Evolutionary conservation across 2,329 filamentous ascomycete species (phyloP).

Genomic region (Scedosporium minutisporum): DNA sequence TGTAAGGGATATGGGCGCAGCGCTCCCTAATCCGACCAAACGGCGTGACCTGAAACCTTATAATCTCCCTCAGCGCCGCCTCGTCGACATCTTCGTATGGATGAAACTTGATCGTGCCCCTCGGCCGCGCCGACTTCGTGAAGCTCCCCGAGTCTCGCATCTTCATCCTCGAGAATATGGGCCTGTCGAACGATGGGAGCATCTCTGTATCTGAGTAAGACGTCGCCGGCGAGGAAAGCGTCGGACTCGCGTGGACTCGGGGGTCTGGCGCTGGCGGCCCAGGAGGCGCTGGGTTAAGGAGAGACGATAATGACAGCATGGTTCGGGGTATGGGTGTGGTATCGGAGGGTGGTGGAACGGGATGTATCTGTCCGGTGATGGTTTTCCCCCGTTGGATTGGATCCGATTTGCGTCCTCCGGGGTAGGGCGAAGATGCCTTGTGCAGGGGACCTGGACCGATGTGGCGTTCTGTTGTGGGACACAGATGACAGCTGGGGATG

Average conservation of each 20-base stretch:
- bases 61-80: slow-evolving; percentile 46
- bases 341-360: neutral
- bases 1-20: slow-evolving; percentile 79
- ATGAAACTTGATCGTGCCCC: slow-evolving; percentile 61
- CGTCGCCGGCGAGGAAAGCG: slow-evolving; percentile 23
- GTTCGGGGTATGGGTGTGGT: slow-evolving; percentile 12
- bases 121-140: slow-evolving; percentile 44
- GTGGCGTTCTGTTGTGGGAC: neutral
- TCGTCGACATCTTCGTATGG: slow-evolving; percentile 61
- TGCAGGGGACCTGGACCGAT: neutral
- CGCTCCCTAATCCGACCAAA: slow-evolving; percentile 51
- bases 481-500: neutral
- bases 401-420: neutral
- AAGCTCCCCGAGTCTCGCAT: slow-evolving; percentile 58
- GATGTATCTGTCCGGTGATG: neutral
- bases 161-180: slow-evolving; percentile 39
- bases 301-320: slow-evolving; percentile 57
- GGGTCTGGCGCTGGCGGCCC: slow-evolving; percentile 29
- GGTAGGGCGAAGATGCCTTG: neutral
- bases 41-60: slow-evolving; percentile 56
- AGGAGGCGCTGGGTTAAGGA: slow-evolving; percentile 53
- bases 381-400: too few relatives aligned
- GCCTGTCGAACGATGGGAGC: slow-evolving; percentile 13
- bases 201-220: slow-evolving; percentile 18
- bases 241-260: slow-evolving; percentile 32